These are phyloP conservation scores for Micractinium sp. DNA, from an alignment of 139 green algal species.

Conservation along the genomic window DNA sequence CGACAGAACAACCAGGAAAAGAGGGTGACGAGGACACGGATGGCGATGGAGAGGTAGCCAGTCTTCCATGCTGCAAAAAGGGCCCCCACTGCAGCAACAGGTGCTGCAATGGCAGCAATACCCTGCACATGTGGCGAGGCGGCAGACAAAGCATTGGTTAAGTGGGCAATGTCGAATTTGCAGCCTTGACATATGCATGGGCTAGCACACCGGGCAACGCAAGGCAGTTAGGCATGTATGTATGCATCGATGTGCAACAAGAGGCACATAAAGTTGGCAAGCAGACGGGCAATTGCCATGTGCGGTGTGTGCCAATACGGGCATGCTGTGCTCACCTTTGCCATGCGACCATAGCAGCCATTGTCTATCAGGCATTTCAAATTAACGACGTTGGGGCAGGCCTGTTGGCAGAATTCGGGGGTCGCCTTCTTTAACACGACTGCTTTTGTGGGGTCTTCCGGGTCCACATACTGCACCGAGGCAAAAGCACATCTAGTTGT, in stretches of 20 bases:
- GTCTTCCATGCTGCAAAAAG: not conserved
- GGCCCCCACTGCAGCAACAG: not conserved
- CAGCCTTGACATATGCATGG: not conserved
- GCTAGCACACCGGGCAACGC: too few relatives aligned
- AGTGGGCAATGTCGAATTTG: not conserved
- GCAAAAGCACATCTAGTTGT: not conserved
- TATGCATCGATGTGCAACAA: not conserved
- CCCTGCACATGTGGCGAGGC: not conserved
- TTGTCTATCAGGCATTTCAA: slow-evolving; percentile 52
- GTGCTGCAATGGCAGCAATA: not conserved
- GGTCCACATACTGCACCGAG: not conserved
- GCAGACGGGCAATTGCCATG: not conserved
- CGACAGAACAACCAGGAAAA: not conserved
- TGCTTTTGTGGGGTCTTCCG: not conserved
- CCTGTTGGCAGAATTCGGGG: not conserved
- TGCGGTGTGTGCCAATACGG: not conserved
- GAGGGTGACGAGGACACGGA: not conserved
- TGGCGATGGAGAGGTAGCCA: not conserved
- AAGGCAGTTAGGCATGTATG: too few relatives aligned
- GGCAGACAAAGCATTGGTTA: not conserved
- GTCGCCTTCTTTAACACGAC: not conserved
- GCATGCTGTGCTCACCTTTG: slow-evolving; percentile 4
- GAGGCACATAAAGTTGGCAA: not conserved
- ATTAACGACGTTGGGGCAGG: slow-evolving; percentile 59
- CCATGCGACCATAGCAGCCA: slow-evolving; percentile 49